These are phyloP conservation scores for Trichocomaceae sp. DNA, from an alignment of 2,329 filamentous ascomycete genomes.

Conservation along the genomic window DNA sequence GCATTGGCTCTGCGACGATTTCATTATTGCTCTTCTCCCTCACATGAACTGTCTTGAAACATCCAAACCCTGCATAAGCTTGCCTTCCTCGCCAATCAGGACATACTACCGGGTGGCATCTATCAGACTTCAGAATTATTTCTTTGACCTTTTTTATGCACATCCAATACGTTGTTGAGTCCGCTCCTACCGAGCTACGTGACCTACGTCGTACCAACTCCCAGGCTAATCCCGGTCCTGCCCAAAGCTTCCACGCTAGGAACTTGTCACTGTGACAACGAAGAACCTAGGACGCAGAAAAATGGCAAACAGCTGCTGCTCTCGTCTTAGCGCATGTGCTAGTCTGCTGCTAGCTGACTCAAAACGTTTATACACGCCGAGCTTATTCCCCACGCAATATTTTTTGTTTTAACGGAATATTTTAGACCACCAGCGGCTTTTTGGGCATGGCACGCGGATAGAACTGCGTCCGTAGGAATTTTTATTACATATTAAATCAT, in stretches of 20 bases:
- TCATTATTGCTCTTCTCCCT: not conserved
- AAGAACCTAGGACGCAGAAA: not conserved
- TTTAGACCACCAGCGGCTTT: not conserved
- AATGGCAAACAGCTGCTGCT: not conserved
- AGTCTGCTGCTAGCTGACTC: not conserved
- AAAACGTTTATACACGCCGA: not conserved
- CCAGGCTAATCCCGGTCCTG: not conserved
- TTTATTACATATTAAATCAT: not conserved
- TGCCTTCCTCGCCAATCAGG: not conserved
- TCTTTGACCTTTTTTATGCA: not conserved
- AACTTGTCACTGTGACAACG: conserved; percentile 15
- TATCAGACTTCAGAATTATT: not conserved
- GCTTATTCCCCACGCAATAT: not conserved
- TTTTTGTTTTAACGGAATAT: not conserved
- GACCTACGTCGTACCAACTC: too few species aligned
- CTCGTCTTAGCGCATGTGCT: not conserved
- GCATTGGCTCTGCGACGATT: not conserved
- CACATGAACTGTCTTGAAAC: too few species aligned
- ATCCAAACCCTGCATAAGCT: conserved; percentile 6
- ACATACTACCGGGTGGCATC: not conserved
- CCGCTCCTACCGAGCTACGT: not conserved
- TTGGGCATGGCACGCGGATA: not conserved
- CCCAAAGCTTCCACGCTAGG: conserved; percentile 10
- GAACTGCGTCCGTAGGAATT: too few species aligned
- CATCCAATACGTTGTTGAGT: too few species aligned